Base-by-base conservation (phyloP, 108 stramenopile species). In the Seminavis robusta region DNA sequence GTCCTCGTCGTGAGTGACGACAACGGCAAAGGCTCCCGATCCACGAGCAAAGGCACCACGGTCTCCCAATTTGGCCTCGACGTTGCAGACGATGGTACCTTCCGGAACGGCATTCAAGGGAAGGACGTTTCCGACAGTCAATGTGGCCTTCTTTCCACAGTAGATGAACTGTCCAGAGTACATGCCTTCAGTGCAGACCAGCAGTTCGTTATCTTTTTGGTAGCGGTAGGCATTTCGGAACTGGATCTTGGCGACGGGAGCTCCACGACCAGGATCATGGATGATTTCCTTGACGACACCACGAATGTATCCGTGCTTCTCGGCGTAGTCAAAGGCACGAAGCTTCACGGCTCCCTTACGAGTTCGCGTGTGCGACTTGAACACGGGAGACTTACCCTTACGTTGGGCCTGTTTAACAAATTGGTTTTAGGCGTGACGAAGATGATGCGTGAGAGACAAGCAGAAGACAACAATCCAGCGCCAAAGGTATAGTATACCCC, bases 81-180 rank as follows among this genome's bases (percentile, higher is more conserved):
- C 73, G 80, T 97, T 98, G 96, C 97, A 99, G 40, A 95, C 83
- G 63, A 99, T 96, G 64, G 99, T 97, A 51, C 99, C 99, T 93
- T 99, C 99, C 32, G 99, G 99, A 43, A 99, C 94, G 11, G 69
- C 65, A 16, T 40, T 61, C 50, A 99, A 49, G 44, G 99, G 99
- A 17, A 99, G 77, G 65, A 98, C 94, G 71, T 99, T 99, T 52
- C 99, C 99, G 27, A 96, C 76, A 43, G 81, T 81, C 34, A 99
- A 73, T 46, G 89, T 67, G 1, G 98, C 98, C 92, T 98, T 99
- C 86, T 95, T 95, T 46, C 98, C 98, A 67, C 93, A 95, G 95
- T 95, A 99, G 57, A 99, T 81, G 81, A 96, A 97, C 80, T 97
- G 95, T 41, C 98, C 98, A 46, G 95, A 89, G 95, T 99, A 97